Conservation (phyloP, 2,329 filamentous ascomycete species). For the Hymenoscyphus albidus region DNA sequence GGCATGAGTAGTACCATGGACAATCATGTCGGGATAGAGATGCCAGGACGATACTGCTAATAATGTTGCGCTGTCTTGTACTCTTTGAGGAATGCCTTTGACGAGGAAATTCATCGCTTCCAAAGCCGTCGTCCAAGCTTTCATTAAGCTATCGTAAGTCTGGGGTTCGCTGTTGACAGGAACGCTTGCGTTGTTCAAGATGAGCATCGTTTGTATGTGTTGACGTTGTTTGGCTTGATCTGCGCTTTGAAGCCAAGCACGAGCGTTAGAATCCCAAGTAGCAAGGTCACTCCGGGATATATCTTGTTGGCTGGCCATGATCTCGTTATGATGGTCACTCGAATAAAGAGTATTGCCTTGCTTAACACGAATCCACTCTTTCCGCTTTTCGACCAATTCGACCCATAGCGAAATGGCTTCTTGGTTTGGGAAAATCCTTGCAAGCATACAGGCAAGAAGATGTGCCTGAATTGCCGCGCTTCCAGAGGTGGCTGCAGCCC, state of each 20-base stretch:
- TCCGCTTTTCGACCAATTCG: conserved; percentile 31
- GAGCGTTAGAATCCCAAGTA: conserved; percentile 35
- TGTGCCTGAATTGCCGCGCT: conserved; percentile 28
- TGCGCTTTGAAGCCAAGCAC: conserved; percentile 35
- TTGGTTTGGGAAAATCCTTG: conserved; percentile 29
- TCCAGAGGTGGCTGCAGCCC: conserved; percentile 35
- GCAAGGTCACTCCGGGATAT: conserved; percentile 28
- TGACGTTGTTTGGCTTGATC: conserved; percentile 26
- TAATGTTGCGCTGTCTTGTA: conserved; percentile 16
- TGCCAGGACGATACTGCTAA: conserved; percentile 30
- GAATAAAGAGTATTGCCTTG: conserved; percentile 1
- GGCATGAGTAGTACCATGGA: background rate
- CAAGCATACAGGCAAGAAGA: conserved; percentile 38
- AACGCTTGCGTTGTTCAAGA: conserved; percentile 26
- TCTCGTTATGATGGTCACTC: conserved; percentile 8
- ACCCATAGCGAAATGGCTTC: conserved; percentile 37
- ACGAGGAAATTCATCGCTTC: conserved; percentile 24
- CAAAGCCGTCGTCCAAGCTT: conserved; percentile 28
- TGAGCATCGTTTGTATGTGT: conserved; percentile 28
- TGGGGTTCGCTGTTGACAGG: conserved; percentile 20
- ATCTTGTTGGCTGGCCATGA: conserved; percentile 18
- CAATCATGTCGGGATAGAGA: conserved; percentile 26
- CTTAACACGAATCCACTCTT: conserved; percentile 7
- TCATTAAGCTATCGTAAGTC: conserved; percentile 24
- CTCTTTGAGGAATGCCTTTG: conserved; percentile 23